phyloP scores from a whole-genome alignment of 140 eudicot genomes.

The Flaveria floridana region DNA sequence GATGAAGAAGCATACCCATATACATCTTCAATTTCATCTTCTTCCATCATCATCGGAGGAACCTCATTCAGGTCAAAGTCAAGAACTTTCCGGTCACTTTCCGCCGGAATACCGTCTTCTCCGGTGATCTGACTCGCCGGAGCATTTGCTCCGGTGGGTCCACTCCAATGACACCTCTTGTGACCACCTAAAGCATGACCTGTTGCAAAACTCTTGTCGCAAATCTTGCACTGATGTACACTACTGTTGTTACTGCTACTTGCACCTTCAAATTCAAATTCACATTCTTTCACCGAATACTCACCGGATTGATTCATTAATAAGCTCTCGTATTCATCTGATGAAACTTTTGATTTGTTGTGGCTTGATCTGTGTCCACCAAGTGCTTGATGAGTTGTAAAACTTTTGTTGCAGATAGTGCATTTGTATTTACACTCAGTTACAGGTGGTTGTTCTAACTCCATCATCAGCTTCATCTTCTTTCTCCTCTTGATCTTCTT shows the following conservation, averaged over 20 bases:
- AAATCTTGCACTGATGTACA: slow-evolving; percentile 45
- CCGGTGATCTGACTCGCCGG: slow-evolving; percentile 38
- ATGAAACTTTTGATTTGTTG: slow-evolving; percentile 45
- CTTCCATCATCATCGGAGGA: slow-evolving; percentile 37
- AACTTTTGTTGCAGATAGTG: slow-evolving; percentile 50
- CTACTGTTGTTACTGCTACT: not conserved
- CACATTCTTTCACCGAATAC: slow-evolving; percentile 19
- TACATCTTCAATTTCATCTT: slow-evolving; percentile 30
- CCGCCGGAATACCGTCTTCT: slow-evolving; percentile 35
- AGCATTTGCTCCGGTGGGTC: slow-evolving; percentile 25
- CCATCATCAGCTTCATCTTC: slow-evolving; percentile 47
- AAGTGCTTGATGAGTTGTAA: slow-evolving; percentile 60
- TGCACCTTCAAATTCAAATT: slow-evolving; percentile 6
- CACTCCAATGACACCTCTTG: slow-evolving; percentile 53
- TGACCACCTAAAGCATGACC: slow-evolving; percentile 67
- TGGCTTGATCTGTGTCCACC: slow-evolving; percentile 89
- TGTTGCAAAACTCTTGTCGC: slow-evolving; percentile 47
- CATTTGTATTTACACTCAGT: slow-evolving; percentile 51
- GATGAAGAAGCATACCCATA: slow-evolving; percentile 49
- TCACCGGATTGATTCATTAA: not conserved
- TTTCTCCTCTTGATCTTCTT: slow-evolving; percentile 12
- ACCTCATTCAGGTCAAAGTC: slow-evolving; percentile 54
- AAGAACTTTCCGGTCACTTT: slow-evolving; percentile 27
- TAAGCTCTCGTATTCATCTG: not conserved
- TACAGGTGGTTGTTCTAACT: slow-evolving; percentile 21